Percentiles rank a stretch among this genome's conserved stretches.
Conservation (phyloP, 2,329 filamentous ascomycete species). For the Ceratocystis huliohia region DNA sequence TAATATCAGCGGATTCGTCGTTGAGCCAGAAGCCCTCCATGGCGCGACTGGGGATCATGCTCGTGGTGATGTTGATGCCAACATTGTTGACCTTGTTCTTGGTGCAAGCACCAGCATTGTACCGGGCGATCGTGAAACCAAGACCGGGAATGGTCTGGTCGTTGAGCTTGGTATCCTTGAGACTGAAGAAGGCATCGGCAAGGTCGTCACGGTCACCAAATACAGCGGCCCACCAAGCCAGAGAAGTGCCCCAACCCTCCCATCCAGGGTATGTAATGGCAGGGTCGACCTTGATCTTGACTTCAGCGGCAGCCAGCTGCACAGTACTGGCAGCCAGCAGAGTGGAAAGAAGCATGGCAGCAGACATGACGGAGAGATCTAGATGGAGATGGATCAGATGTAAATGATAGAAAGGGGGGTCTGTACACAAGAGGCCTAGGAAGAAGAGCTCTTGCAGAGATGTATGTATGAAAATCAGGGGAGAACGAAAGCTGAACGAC, state of each 20-base stretch:
- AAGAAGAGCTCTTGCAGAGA: background rate
- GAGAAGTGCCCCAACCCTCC: conserved; percentile 34
- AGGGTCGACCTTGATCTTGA: conserved; percentile 17
- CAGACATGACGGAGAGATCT: background rate
- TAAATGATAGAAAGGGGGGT: background rate
- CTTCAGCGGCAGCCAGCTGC: conserved; percentile 9
- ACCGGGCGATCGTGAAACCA: conserved; percentile 33
- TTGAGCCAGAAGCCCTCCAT: conserved; percentile 33
- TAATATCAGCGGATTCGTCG: conserved; percentile 28
- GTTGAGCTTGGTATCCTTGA: conserved; percentile 26
- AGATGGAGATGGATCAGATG: background rate
- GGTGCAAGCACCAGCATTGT: conserved; percentile 34
- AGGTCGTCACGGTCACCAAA: conserved; percentile 33
- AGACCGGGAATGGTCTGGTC: conserved; percentile 30
- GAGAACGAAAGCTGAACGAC: background rate
- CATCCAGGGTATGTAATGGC: conserved; percentile 30
- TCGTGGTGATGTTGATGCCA: conserved; percentile 29
- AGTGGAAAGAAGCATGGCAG: conserved; percentile 15
- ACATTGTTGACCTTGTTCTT: conserved; percentile 28
- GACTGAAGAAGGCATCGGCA: conserved; percentile 32
- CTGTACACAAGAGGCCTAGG: background rate
- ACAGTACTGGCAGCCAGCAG: conserved; percentile 15
- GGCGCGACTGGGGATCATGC: conserved; percentile 30
- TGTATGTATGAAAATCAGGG: background rate
- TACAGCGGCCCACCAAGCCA: conserved; percentile 34